Evolutionary conservation across 352 stramenopile species (phyloP).

Genomic region (Phytophthora ramorum): DNA sequence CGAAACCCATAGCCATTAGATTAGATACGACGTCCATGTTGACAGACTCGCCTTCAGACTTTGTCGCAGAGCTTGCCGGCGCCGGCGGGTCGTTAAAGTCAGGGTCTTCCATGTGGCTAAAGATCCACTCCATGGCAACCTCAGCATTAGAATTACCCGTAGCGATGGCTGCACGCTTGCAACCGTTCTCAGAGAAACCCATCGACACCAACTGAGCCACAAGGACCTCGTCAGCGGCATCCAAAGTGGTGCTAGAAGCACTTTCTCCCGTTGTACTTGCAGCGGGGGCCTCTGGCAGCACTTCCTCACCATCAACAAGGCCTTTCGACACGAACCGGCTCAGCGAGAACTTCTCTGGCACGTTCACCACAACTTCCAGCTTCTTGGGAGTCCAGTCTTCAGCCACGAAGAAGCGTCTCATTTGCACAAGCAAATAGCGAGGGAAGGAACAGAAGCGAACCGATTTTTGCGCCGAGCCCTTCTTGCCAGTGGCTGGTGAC

Average conservation of each 20-base stretch:
- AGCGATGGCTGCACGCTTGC: slow-evolving; percentile 94
- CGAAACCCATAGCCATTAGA: slow-evolving; percentile 90
- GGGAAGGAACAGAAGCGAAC: slow-evolving; percentile 95
- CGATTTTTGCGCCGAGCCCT: slow-evolving; percentile 79
- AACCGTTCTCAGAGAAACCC: slow-evolving; percentile 98
- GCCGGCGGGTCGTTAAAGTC: slow-evolving; percentile 96
- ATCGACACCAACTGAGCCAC: slow-evolving; percentile 97
- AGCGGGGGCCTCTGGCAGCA: slow-evolving; percentile 78
- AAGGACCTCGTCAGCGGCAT: slow-evolving; percentile 90
- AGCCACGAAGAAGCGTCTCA: slow-evolving; percentile 96
- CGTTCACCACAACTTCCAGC: slow-evolving; percentile 96
- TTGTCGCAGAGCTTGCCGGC: slow-evolving; percentile 12
- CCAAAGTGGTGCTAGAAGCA: slow-evolving; percentile 10
- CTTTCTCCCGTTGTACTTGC: slow-evolving; percentile 9
- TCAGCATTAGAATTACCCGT: slow-evolving; percentile 93
- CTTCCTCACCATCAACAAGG: slow-evolving; percentile 86
- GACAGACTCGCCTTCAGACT: slow-evolving; percentile 58
- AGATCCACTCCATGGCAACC: slow-evolving; percentile 98
- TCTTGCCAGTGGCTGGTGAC: slow-evolving; percentile 75
- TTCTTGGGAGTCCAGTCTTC: slow-evolving; percentile 98
- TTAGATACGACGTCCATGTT: slow-evolving; percentile 75
- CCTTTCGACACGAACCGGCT: slow-evolving; percentile 84
- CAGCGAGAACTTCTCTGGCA: slow-evolving; percentile 92
- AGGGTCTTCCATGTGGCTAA: slow-evolving; percentile 98
- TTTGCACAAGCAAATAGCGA: slow-evolving; percentile 96